Evolutionary conservation across 2,329 filamentous ascomycete genomes (phyloP).

Genomic region (Claviceps digitariae): DNA sequence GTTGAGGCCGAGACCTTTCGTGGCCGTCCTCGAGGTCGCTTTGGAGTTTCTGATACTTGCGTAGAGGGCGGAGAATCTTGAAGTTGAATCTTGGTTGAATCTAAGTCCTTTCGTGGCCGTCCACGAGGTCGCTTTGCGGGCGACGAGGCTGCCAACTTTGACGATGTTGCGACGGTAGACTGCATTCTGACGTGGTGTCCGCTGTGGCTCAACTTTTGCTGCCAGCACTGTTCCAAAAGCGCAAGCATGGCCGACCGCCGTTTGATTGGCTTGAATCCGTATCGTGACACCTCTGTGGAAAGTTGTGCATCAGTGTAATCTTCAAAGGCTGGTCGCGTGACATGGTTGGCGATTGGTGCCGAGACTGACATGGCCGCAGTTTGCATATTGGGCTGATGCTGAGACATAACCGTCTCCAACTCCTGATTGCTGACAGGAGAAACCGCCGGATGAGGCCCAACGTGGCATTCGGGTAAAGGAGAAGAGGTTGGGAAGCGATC

Average conservation of each 20-base stretch:
- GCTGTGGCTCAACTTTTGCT: constrained; percentile 33
- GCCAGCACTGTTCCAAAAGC: constrained; percentile 58
- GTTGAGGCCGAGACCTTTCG: constrained; percentile 17
- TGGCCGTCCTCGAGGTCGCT: constrained; percentile 22
- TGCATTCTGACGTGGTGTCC: constrained; percentile 9
- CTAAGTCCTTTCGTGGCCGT: constrained; percentile 20
- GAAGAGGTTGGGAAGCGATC: too few relatives aligned
- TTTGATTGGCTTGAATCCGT: constrained; percentile 62
- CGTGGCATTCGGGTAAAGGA: not conserved
- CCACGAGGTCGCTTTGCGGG: constrained; percentile 19
- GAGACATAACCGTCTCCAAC: not conserved
- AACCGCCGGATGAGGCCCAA: not conserved
- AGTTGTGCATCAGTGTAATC: constrained; percentile 50
- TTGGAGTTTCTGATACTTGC: constrained; percentile 20
- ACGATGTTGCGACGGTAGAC: not conserved
- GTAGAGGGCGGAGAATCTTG: constrained; percentile 23
- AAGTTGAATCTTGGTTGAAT: constrained; percentile 10
- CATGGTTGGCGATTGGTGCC: not conserved
- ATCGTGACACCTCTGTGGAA: constrained; percentile 45
- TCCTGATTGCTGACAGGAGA: not conserved
- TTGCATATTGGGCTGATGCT: not conserved
- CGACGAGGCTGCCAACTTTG: constrained; percentile 1
- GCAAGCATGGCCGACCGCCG: constrained; percentile 55
- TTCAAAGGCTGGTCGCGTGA: constrained; percentile 40
- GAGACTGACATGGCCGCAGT: not conserved